Conservation (phyloP, 1,284 basidiomycete species). For the Xanthoconium separans region DNA sequence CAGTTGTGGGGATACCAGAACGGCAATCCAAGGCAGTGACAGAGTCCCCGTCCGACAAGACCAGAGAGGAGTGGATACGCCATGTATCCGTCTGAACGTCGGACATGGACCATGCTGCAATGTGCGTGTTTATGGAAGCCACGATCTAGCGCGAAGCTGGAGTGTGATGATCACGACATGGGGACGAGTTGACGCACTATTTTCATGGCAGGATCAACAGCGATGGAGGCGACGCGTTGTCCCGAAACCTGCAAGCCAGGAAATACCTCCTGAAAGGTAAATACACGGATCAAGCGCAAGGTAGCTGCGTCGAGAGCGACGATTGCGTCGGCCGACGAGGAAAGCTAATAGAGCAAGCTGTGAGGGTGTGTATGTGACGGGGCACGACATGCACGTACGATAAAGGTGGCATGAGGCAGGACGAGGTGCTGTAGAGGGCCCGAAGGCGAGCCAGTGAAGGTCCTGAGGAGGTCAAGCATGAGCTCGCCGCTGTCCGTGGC, state of each 20-base stretch:
- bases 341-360: slow-evolving; percentile 51
- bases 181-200: slow-evolving; percentile 50
- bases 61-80: slow-evolving; percentile 78
- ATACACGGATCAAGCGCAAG: slow-evolving; percentile 59
- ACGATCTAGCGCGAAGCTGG: slow-evolving; percentile 52
- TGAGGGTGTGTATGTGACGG: slow-evolving; percentile 1
- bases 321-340: slow-evolving; percentile 67
- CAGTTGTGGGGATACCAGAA: slow-evolving; percentile 48
- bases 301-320: slow-evolving; percentile 65
- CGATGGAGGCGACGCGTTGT: slow-evolving; percentile 55
- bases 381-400: slow-evolving; percentile 46
- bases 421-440: slow-evolving; percentile 55
- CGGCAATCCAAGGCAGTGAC: slow-evolving; percentile 67
- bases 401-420: slow-evolving; percentile 51
- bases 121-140: slow-evolving; percentile 59
- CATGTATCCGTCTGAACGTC: slow-evolving; percentile 59
- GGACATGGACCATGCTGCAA: slow-evolving; percentile 75
- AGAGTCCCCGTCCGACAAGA: slow-evolving; percentile 50
- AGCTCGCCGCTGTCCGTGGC: slow-evolving; percentile 5
- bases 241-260: slow-evolving; percentile 49
- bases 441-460: slow-evolving; percentile 59
- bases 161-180: slow-evolving; percentile 10
- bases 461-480: slow-evolving; percentile 61
- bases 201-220: slow-evolving; percentile 74
- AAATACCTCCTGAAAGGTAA: slow-evolving; percentile 77